phyloP scores from a whole-genome alignment of 176 grass and related monocot species.

The Chloris gayana region DNA sequence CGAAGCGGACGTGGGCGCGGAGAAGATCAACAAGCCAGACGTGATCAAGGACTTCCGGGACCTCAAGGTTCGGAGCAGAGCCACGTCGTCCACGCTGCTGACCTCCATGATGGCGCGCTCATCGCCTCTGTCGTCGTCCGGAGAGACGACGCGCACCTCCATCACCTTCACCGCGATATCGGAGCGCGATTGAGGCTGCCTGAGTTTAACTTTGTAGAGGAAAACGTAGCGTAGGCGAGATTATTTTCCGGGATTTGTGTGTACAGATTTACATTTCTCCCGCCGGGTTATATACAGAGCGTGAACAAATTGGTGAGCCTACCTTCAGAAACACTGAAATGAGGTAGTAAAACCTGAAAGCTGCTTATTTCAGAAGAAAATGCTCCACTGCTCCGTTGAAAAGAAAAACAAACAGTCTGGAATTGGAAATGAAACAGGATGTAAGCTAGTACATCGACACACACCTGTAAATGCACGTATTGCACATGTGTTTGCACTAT shows the following conservation, averaged over 20 bases:
- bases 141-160: conserved; percentile 62
- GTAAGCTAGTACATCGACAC: background rate
- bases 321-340: background rate
- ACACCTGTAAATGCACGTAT: background rate
- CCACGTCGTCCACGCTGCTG: conserved; percentile 45
- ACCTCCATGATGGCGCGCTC: conserved; percentile 52
- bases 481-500: background rate
- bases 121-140: conserved; percentile 48
- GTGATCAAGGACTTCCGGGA: conserved; percentile 72
- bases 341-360: background rate
- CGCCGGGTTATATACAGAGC: background rate
- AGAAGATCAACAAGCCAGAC: conserved; percentile 68
- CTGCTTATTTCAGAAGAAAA: background rate
- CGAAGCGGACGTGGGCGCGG: conserved; percentile 41
- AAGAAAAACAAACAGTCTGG: background rate
- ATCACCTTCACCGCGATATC: conserved; percentile 65
- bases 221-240: conserved; percentile 33
- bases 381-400: background rate
- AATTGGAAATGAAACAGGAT: background rate
- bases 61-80: conserved; percentile 53
- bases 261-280: background rate
- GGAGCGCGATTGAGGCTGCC: conserved; percentile 33
- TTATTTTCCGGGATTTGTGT: conserved; percentile 7
- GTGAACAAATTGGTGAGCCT: background rate
- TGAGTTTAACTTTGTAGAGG: background rate